A percentile compares a stretch with the other conserved stretches of the same genome.
phyloP scores from a whole-genome alignment of 306 rosid genomes.

The Senna siamea region DNA sequence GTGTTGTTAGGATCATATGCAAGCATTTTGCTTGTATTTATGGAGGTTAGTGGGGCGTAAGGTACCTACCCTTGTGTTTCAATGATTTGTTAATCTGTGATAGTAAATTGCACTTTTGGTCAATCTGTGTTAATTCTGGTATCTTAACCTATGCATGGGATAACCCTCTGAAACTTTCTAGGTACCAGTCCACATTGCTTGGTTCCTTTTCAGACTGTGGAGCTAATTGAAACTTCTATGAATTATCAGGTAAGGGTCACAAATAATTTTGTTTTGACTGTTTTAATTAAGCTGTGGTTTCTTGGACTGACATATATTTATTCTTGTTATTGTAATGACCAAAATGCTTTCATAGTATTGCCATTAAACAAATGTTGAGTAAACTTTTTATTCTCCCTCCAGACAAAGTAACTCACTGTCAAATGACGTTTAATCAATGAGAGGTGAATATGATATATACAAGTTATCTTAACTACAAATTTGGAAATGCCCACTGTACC shows the following conservation, averaged over 20 bases:
- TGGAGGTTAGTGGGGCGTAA: not conserved
- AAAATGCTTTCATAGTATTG: slow-evolving; percentile 21
- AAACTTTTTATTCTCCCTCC: not conserved
- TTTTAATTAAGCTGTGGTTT: slow-evolving; percentile 14
- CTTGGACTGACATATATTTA: not conserved
- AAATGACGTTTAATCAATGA: slow-evolving; percentile 6
- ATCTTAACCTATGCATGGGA: not conserved
- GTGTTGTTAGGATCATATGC: not conserved
- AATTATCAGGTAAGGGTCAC: slow-evolving; percentile 78
- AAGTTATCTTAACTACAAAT: slow-evolving; percentile 15
- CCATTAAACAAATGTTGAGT: slow-evolving; percentile 11
- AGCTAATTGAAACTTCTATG: slow-evolving; percentile 94
- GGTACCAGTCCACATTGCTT: slow-evolving; percentile 94
- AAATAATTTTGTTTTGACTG: not conserved
- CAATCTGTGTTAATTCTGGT: slow-evolving; percentile 14
- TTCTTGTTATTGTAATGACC: slow-evolving; percentile 16
- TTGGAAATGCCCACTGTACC: slow-evolving; percentile 1
- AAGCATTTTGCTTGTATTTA: not conserved
- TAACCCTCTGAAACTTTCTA: slow-evolving; percentile 43
- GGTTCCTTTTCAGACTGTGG: slow-evolving; percentile 95
- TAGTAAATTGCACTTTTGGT: not conserved
- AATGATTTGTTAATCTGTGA: not conserved
- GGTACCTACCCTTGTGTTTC: not conserved
- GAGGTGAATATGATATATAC: not conserved
- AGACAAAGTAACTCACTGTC: slow-evolving; percentile 6